Evolutionary conservation across 2,329 filamentous ascomycete genomes (phyloP).

Genomic region (Geosmithia putterillii): DNA sequence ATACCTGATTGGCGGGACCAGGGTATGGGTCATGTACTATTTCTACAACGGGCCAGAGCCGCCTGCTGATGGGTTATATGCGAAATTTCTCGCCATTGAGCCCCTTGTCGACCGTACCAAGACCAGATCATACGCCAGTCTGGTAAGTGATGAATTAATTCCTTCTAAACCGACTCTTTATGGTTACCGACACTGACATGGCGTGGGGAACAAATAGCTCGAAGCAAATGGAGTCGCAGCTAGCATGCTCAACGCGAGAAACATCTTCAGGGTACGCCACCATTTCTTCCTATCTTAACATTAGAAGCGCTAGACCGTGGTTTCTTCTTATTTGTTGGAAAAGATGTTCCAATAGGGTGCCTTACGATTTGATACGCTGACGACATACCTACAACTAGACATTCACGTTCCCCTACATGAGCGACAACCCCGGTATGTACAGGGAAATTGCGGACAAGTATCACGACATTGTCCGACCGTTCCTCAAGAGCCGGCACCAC

Average conservation of each 20-base stretch:
- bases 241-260: slow-evolving; percentile 5
- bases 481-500: slow-evolving; percentile 10
- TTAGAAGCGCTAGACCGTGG: too few relatives aligned
- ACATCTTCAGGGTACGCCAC: slow-evolving; percentile 8
- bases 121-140: slow-evolving; percentile 16
- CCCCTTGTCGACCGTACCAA: slow-evolving; percentile 9
- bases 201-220: slow-evolving; percentile 3
- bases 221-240: slow-evolving; percentile 7
- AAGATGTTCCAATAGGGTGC: too few relatives aligned
- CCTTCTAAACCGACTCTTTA: not conserved
- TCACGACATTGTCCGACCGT: slow-evolving; percentile 9
- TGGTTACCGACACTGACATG: not conserved
- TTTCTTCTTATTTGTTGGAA: too few relatives aligned
- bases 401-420: slow-evolving; percentile 10
- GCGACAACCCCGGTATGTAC: slow-evolving; percentile 15
- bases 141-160: slow-evolving; percentile 11
- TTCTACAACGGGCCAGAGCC: slow-evolving; percentile 19
- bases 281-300: not conserved
- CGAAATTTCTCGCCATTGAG: slow-evolving; percentile 16
- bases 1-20: slow-evolving; percentile 7
- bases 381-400: slow-evolving; percentile 5
- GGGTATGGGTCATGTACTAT: slow-evolving; percentile 15
- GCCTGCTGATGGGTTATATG: slow-evolving; percentile 13
- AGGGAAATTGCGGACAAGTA: slow-evolving; percentile 18
- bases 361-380: not conserved